Percentiles rank a stretch among this genome's conserved stretches.
These are phyloP conservation scores for Chrysosporium queenslandicum DNA, from an alignment of 2,329 filamentous ascomycete species.

Conservation along the genomic window DNA sequence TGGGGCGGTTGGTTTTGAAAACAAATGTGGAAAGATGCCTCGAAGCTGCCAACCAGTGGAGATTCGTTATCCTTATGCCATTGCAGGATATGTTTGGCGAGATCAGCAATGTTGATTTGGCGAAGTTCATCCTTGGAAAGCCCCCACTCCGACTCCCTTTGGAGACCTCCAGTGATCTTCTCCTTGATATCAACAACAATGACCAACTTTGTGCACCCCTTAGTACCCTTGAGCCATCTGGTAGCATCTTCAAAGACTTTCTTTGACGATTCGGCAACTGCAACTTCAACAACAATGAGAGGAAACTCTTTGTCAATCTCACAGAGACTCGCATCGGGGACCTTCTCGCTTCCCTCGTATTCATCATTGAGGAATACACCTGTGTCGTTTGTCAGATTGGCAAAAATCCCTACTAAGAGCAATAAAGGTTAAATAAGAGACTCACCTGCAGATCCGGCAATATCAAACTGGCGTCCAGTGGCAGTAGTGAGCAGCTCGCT, in stretches of 20 bases:
- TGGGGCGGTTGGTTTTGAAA: too few species aligned
- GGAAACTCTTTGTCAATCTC: conserved; percentile 9
- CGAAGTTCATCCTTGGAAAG: conserved; percentile 10
- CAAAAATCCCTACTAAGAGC: conserved; percentile 1
- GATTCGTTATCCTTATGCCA: conserved; percentile 12
- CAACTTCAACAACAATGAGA: conserved; percentile 12
- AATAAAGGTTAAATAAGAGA: neutral
- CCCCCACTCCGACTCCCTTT: conserved; percentile 8
- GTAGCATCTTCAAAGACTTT: conserved; percentile 14
- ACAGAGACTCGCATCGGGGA: conserved; percentile 11
- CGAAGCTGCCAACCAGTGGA: conserved; percentile 11
- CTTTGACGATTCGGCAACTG: conserved; percentile 9
- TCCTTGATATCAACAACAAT: conserved; percentile 12
- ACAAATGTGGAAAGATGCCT: neutral
- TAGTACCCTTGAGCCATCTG: conserved; percentile 11
- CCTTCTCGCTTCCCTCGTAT: conserved; percentile 13
- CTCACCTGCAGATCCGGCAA: conserved; percentile 8
- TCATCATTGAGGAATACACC: neutral
- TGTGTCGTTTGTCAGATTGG: conserved; percentile 9
- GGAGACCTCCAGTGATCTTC: neutral
- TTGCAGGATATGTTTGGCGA: conserved; percentile 12
- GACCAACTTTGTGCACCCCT: conserved; percentile 12
- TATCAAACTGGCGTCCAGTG: conserved; percentile 8
- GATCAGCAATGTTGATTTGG: neutral
- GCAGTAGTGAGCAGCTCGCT: conserved; percentile 3